Percentiles rank a stretch among this genome's conserved stretches.
These are phyloP conservation scores for Cyclaneusma minus DNA, from an alignment of 2,329 filamentous ascomycete species.

Conservation along the genomic window DNA sequence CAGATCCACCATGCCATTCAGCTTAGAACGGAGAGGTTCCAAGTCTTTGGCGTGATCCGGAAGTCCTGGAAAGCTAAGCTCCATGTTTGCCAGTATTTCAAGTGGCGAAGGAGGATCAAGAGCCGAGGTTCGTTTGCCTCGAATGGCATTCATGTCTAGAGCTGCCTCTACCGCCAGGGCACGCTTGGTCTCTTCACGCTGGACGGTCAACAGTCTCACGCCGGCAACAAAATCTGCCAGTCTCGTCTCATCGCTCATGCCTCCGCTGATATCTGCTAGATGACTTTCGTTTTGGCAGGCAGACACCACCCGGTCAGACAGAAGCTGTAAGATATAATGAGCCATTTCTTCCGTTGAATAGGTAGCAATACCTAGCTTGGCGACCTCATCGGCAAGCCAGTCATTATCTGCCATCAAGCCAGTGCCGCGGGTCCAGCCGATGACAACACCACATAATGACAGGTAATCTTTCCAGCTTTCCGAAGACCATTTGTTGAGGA, in stretches of 20 bases:
- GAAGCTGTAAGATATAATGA: slow-evolving; percentile 21
- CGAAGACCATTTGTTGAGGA: slow-evolving; percentile 20
- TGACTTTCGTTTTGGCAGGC: slow-evolving; percentile 21
- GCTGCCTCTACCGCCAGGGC: slow-evolving; percentile 12
- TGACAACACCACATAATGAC: slow-evolving; percentile 23
- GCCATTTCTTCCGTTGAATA: slow-evolving; percentile 27
- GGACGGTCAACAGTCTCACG: slow-evolving; percentile 16
- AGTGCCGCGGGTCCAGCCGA: slow-evolving; percentile 29
- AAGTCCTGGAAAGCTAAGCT: slow-evolving; percentile 13
- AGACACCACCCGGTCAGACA: slow-evolving; percentile 15
- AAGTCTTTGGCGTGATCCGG: slow-evolving; percentile 13
- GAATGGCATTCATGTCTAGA: slow-evolving; percentile 5
- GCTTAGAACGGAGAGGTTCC: slow-evolving; percentile 8
- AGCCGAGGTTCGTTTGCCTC: slow-evolving; percentile 1
- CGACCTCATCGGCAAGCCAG: slow-evolving; percentile 21
- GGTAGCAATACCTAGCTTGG: slow-evolving; percentile 21
- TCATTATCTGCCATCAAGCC: slow-evolving; percentile 27
- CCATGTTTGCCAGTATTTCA: slow-evolving; percentile 4
- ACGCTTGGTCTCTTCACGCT: slow-evolving; percentile 9
- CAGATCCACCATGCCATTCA: slow-evolving; percentile 24
- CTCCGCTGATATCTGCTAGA: slow-evolving; percentile 23
- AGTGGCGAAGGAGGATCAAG: slow-evolving; percentile 3
- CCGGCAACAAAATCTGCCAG: too few relatives aligned
- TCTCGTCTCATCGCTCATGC: too few relatives aligned
- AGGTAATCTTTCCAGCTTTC: slow-evolving; percentile 24